phyloP scores from a whole-genome alignment of 1,139 yeast genomes.

The Pichia sp. region DNA sequence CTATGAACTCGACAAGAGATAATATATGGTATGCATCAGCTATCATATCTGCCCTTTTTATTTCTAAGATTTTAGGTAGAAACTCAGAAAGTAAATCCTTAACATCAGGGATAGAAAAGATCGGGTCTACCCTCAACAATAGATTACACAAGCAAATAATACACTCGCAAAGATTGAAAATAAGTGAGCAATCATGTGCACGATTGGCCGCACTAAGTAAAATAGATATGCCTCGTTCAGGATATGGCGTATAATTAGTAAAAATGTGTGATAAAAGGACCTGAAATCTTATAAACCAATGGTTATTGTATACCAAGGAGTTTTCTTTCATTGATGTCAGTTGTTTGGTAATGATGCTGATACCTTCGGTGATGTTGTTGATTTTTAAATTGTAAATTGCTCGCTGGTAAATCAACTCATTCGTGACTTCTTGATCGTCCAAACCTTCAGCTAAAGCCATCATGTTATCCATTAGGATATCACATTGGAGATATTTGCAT shows the following conservation, averaged over 20 bases:
- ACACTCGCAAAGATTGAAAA: constrained; percentile 39
- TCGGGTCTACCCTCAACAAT: constrained; percentile 34
- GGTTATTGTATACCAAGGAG: constrained; percentile 34
- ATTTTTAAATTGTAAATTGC: constrained; percentile 3
- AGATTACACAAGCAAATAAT: constrained; percentile 38
- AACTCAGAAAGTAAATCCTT: constrained; percentile 34
- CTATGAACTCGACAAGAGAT: constrained; percentile 29
- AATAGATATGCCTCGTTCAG: constrained; percentile 41
- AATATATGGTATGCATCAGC: constrained; percentile 40
- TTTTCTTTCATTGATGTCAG: constrained; percentile 29
- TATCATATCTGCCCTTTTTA: constrained; percentile 35
- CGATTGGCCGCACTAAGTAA: constrained; percentile 42
- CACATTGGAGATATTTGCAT: constrained; percentile 35
- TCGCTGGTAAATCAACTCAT: constrained; percentile 16
- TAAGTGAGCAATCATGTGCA: constrained; percentile 41
- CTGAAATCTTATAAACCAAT: constrained; percentile 41
- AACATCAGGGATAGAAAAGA: constrained; percentile 34
- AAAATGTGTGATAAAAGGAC: constrained; percentile 43
- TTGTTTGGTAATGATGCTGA: constrained; percentile 34
- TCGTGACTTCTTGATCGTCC: constrained; percentile 29
- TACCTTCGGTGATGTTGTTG: constrained; percentile 30
- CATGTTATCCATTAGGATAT: constrained; percentile 28
- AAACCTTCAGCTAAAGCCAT: constrained; percentile 22
- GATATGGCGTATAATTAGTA: constrained; percentile 35
- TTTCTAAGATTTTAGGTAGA: constrained; percentile 40